These are phyloP conservation scores for Ustilago loliicola DNA, from an alignment of 1,284 basidiomycete species.

Conservation along the genomic window DNA sequence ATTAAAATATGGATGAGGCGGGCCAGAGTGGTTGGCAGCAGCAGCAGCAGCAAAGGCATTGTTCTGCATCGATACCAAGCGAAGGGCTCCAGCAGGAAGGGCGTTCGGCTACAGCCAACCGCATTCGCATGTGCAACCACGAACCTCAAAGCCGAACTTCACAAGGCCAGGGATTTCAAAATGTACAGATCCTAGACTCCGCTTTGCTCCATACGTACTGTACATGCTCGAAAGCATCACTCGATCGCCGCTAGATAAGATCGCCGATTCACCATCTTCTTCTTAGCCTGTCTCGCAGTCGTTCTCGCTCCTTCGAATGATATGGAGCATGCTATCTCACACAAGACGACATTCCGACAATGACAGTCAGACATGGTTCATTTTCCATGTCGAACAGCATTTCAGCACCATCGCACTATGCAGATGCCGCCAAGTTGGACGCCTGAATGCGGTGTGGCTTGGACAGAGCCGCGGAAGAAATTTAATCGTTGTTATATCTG, in stretches of 20 bases:
- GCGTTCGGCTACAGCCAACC: neutral
- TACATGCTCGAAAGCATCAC: neutral
- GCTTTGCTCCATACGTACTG: neutral
- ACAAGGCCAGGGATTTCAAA: neutral
- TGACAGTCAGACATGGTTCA: neutral
- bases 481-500: neutral
- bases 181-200: neutral
- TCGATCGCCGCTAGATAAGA: constrained; percentile 2
- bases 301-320: neutral
- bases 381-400: no score
- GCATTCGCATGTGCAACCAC: neutral
- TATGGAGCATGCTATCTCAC: neutral
- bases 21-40: neutral
- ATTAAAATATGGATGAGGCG: constrained; percentile 12
- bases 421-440: neutral
- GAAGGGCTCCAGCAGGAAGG: neutral
- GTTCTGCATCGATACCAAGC: constrained; percentile 3
- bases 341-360: neutral
- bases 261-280: neutral
- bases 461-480: neutral
- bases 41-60: neutral
- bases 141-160: neutral
- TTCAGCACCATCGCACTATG: neutral
- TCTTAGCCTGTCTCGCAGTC: neutral
- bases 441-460: neutral